These are phyloP conservation scores for Hortiboletus flavorubellus DNA, from an alignment of 768 basidiomycete genomes.

Conservation along the genomic window DNA sequence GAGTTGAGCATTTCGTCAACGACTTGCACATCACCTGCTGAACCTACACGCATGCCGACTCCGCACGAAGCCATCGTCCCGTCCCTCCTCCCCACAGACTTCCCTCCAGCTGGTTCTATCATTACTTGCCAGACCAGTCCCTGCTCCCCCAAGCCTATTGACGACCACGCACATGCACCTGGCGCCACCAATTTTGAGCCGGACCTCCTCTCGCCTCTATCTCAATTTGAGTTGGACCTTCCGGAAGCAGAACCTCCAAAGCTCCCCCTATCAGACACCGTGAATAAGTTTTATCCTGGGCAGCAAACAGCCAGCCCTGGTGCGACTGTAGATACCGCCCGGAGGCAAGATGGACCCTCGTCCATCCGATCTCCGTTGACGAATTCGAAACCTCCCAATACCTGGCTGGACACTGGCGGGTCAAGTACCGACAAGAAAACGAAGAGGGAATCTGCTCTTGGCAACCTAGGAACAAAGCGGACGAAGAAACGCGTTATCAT, in stretches of 20 bases:
- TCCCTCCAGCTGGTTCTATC: neutral
- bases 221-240: slow-evolving; percentile 25
- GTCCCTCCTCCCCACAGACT: neutral
- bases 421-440: neutral
- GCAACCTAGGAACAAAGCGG: neutral
- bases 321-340: neutral
- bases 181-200: neutral
- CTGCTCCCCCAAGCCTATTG: neutral
- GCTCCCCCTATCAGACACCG: slow-evolving; percentile 19
- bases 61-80: neutral
- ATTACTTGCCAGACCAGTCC: neutral
- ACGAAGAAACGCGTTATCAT: slow-evolving; percentile 6
- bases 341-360: neutral
- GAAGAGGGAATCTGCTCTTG: slow-evolving; percentile 2
- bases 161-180: neutral
- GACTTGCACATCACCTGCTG: slow-evolving; percentile 9
- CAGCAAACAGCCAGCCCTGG: neutral
- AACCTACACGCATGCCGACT: slow-evolving; percentile 1
- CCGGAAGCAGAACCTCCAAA: slow-evolving; percentile 20
- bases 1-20: slow-evolving; percentile 14
- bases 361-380: neutral
- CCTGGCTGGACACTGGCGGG: neutral
- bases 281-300: slow-evolving; percentile 17
- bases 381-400: neutral
- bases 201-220: slow-evolving; percentile 17